Base-by-base conservation (phyloP, 129 eudicot species). In the Centaurea solstitialis region DNA sequence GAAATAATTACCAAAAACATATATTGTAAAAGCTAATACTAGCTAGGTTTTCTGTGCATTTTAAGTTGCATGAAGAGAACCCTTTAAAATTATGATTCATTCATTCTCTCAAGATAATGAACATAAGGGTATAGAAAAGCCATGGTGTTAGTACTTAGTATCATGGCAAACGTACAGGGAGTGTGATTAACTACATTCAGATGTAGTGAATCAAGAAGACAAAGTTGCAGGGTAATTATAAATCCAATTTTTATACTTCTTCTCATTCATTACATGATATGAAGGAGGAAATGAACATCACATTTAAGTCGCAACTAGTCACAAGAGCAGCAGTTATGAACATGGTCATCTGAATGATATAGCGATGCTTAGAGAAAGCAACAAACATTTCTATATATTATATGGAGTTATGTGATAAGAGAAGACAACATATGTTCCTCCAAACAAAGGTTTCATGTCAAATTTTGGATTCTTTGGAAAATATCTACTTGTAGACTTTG, bases 401-500 rank as follows among this genome's bases (percentile, higher is more conserved):
- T 85, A 91, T 23, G 93, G 89, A 82, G 89, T 93, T 86, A 91
- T 89, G 81, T 89, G 93, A 74, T 93, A 91, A 13, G 93, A 91
- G 83, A 91, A 91, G 74, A 91, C 89, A 66, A 61, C 87, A 80
- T 91, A 93, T 40, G 91, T 91, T 73, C 97, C 97, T 28, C 97
- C 93, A 65, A 91, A 93, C 90, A 91, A 78, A 85, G 93, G 89
- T n/a, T 91, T 89, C 97, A 91, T 91, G 75, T 91, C 97, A 85
- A 91, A 91, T 85, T 89, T 91, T 18, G 97, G 78, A 41, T 91
- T 89, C 91, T 86, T 91, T 89, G 53, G 89, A 87, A 87, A 75
- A 75, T 91, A 91, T 81, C 90, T 85, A 84, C 89, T 89, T 28
- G 89, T 86, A 59, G 93, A 91, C 85, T 89, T 91, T 33, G 97